phyloP scores from a whole-genome alignment of 2,329 filamentous ascomycete genomes.

The Lasiodiplodia theobromae region DNA sequence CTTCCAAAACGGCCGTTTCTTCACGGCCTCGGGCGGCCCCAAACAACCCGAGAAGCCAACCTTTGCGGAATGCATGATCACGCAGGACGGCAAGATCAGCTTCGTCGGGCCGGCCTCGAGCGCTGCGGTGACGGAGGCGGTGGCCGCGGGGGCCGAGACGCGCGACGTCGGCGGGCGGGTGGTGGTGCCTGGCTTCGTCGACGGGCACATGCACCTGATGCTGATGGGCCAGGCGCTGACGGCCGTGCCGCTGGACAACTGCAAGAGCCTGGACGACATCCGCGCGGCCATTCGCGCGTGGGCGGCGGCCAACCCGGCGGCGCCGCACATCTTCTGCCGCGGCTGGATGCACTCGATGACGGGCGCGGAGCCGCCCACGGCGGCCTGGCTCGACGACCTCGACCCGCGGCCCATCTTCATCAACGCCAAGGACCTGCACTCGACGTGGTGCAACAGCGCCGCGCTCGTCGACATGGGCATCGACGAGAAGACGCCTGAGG shows the following conservation, averaged over 20 bases:
- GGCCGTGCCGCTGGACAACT: constrained; percentile 58
- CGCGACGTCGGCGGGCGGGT: constrained; percentile 48
- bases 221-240: constrained; percentile 62
- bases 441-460: constrained; percentile 62
- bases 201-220: constrained; percentile 65
- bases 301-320: constrained; percentile 54
- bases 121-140: constrained; percentile 38
- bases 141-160: constrained; percentile 35
- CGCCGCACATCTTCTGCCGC: constrained; percentile 58
- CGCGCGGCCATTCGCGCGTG: constrained; percentile 54
- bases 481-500: constrained; percentile 52
- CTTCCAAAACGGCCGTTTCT: constrained; percentile 46
- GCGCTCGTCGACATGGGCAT: constrained; percentile 60
- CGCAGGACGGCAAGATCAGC: constrained; percentile 49
- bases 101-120: constrained; percentile 46
- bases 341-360: constrained; percentile 67
- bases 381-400: constrained; percentile 60
- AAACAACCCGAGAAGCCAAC: constrained; percentile 23
- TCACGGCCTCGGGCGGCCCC: constrained; percentile 27
- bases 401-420: constrained; percentile 62
- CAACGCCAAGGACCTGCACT: constrained; percentile 65
- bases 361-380: constrained; percentile 53
- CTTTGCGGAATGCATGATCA: constrained; percentile 48
- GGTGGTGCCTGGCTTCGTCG: constrained; percentile 63
- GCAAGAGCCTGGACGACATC: constrained; percentile 59